A percentile compares a stretch with the other conserved stretches of the same genome.
Conservation (phyloP, 148 eudicot species). For the Simmondsia chinensis region DNA sequence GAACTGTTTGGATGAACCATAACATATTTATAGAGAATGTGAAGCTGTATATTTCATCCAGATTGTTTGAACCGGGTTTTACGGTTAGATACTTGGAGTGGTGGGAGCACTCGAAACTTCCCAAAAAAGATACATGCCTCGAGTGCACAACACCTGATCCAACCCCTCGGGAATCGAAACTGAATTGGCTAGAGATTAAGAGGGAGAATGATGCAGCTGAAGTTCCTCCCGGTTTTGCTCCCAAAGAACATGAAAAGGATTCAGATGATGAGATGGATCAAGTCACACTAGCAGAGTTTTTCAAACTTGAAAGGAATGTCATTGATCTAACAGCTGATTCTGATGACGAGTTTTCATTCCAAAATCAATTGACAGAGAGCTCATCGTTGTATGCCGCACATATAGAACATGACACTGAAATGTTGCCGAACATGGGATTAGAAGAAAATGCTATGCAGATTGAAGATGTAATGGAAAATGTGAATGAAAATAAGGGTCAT, state of each 20-base stretch:
- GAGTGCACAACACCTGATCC: neutral
- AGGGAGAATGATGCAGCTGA: slow-evolving; percentile 9
- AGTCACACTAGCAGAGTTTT: too few relatives aligned
- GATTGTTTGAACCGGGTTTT: slow-evolving; percentile 18
- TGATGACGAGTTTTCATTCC: too few relatives aligned
- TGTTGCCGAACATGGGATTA: too few relatives aligned
- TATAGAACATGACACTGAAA: too few relatives aligned
- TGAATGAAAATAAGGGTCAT: too few relatives aligned
- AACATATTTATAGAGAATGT: slow-evolving; percentile 12
- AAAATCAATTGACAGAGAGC: too few relatives aligned
- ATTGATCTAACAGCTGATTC: too few relatives aligned
- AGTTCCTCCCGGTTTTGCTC: slow-evolving; percentile 25
- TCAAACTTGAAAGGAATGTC: neutral
- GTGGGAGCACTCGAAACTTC: slow-evolving; percentile 16
- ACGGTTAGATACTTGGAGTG: slow-evolving; percentile 25
- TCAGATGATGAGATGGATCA: slow-evolving; percentile 4
- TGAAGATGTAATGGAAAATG: too few relatives aligned
- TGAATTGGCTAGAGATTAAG: slow-evolving; percentile 2
- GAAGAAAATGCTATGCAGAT: too few relatives aligned
- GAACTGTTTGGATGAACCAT: slow-evolving; percentile 15
- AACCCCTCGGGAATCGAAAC: neutral
- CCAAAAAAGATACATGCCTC: neutral
- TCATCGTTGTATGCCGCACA: too few relatives aligned
- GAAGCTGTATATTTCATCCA: slow-evolving; percentile 22
- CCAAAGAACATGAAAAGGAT: neutral